Percentiles rank a stretch among this genome's conserved stretches.
These are phyloP conservation scores for Zygosaccharomyces sapae DNA, from an alignment of 1,139 yeast species.

Conservation along the genomic window DNA sequence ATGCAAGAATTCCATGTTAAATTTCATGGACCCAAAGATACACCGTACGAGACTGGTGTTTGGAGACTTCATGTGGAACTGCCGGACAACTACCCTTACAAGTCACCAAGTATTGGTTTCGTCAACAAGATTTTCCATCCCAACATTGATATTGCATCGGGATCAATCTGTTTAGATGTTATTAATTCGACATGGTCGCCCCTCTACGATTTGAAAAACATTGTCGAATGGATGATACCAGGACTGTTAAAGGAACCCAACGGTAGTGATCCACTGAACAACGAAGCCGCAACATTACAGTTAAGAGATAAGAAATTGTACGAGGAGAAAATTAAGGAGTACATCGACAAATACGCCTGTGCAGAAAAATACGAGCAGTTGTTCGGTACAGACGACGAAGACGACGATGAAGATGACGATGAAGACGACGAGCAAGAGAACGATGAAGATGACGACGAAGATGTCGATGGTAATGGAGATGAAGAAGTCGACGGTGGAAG, in stretches of 20 bases:
- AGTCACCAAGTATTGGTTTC: slow-evolving; percentile 94
- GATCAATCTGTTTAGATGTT: slow-evolving; percentile 93
- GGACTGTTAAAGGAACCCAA: slow-evolving; percentile 89
- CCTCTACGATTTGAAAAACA: slow-evolving; percentile 86
- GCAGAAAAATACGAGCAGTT: slow-evolving; percentile 43
- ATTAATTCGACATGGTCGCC: slow-evolving; percentile 99
- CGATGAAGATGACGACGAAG: slow-evolving; percentile 17
- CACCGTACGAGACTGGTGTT: slow-evolving; percentile 84
- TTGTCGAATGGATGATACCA: slow-evolving; percentile 90
- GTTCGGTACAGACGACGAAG: slow-evolving; percentile 46
- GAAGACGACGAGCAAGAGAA: slow-evolving; percentile 33
- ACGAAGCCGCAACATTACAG: slow-evolving; percentile 83
- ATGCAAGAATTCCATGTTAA: slow-evolving; percentile 88
- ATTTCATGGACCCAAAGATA: slow-evolving; percentile 82
- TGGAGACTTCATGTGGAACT: slow-evolving; percentile 93
- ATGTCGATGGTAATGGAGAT: slow-evolving; percentile 20
- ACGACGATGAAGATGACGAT: slow-evolving; percentile 46
- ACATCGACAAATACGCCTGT: slow-evolving; percentile 72
- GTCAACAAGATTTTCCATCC: slow-evolving; percentile 91
- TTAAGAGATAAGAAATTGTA: slow-evolving; percentile 67
- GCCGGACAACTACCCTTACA: slow-evolving; percentile 94
- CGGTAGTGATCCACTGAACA: slow-evolving; percentile 89
- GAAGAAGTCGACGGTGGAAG: slow-evolving; percentile 14
- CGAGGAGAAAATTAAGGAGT: slow-evolving; percentile 65
- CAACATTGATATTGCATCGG: slow-evolving; percentile 83